phyloP scores from a whole-genome alignment of 2,329 filamentous ascomycete species.

The Cercospora berteroae region DNA sequence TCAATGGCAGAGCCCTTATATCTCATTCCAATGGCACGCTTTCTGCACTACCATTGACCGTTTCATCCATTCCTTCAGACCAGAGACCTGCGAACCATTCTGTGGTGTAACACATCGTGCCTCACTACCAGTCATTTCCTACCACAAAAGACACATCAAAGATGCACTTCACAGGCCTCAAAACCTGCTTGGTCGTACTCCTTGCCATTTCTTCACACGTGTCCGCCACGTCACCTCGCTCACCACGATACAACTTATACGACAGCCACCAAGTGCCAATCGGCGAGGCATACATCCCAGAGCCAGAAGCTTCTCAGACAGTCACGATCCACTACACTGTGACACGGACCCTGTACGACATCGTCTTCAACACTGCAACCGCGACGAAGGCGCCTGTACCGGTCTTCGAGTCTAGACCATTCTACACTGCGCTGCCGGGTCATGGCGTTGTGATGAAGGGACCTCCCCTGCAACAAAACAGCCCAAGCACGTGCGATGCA shows the following conservation, averaged over 20 bases:
- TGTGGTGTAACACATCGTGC: slow-evolving; percentile 14
- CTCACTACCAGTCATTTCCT: slow-evolving; percentile 4
- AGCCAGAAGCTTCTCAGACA: slow-evolving; percentile 12
- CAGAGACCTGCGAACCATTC: slow-evolving; percentile 6
- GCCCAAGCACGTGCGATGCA: slow-evolving; percentile 16
- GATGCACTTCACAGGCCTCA: slow-evolving; percentile 16
- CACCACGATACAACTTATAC: slow-evolving; percentile 1
- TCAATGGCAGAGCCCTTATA: slow-evolving; percentile 11
- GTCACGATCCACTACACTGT: slow-evolving; percentile 17
- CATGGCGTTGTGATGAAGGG: slow-evolving; percentile 7
- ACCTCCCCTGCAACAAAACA: slow-evolving; percentile 1
- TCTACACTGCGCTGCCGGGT: background rate
- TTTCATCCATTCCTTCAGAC: slow-evolving; percentile 15
- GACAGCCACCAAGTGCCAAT: slow-evolving; percentile 18
- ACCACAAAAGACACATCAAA: slow-evolving; percentile 10
- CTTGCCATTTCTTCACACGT: slow-evolving; percentile 6
- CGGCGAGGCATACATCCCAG: slow-evolving; percentile 5
- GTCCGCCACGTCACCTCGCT: background rate
- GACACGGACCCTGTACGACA: slow-evolving; percentile 20
- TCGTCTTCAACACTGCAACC: slow-evolving; percentile 19
- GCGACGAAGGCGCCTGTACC: background rate
- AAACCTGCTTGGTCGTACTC: background rate
- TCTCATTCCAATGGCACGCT: slow-evolving; percentile 15
- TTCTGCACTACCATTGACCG: slow-evolving; percentile 8
- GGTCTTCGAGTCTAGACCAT: background rate